phyloP scores from a whole-genome alignment of 78 protist species.

The Pigoraptor vietnamica region DNA sequence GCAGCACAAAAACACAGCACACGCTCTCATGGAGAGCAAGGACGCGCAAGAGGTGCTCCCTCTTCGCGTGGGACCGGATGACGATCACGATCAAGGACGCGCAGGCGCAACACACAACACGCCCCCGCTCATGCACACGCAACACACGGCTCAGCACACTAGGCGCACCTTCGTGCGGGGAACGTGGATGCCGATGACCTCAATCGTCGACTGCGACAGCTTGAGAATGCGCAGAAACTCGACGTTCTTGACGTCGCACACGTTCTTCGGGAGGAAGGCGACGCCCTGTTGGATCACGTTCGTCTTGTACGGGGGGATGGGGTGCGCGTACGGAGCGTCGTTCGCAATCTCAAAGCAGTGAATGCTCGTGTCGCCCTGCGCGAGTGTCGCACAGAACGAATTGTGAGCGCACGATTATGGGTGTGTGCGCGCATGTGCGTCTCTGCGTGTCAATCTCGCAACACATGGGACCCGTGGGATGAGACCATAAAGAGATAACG shows the following conservation, averaged over 20 bases:
- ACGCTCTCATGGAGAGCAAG: not conserved
- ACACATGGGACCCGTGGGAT: no score
- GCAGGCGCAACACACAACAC: no score
- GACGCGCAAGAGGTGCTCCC: not conserved
- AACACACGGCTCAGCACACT: not conserved
- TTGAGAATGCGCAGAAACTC: slow-evolving; percentile 3
- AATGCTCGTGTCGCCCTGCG: slow-evolving; percentile 31
- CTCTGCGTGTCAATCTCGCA: no score
- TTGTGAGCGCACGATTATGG: not conserved
- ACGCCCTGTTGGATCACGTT: not conserved
- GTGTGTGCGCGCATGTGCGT: no score
- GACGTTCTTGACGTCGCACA: slow-evolving; percentile 16
- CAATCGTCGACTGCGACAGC: not conserved
- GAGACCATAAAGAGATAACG: no score
- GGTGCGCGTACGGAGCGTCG: not conserved
- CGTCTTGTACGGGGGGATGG: not conserved
- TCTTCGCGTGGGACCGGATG: slow-evolving; percentile 48
- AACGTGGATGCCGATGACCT: slow-evolving; percentile 3
- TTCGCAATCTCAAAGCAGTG: slow-evolving; percentile 23
- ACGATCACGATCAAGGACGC: slow-evolving; percentile 35
- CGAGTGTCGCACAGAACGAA: not conserved
- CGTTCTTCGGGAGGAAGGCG: slow-evolving; percentile 29
- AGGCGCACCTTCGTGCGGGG: slow-evolving; percentile 13
- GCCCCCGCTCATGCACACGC: not conserved
- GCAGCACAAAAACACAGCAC: not conserved